Evolutionary conservation across 768 basidiomycete species (phyloP), one percentile per base, ranked within the genome.

Genomic region (Suillus paluster): DNA sequence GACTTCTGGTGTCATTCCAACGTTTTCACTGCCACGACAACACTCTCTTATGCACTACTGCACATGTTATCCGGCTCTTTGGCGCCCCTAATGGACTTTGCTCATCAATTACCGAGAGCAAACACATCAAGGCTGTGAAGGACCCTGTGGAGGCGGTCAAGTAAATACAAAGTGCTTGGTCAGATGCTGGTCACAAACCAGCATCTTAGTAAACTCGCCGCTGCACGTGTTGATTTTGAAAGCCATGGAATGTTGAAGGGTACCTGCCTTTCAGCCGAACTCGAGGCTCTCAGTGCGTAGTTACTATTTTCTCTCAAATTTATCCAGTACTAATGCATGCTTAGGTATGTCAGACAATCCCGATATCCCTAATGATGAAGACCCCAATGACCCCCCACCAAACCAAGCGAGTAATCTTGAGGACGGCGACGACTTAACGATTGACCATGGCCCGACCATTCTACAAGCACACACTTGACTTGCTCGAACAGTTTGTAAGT

Each of bases 111-210:
- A 67, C 63, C 0, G 60, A 67, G 23, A 59, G 50, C 4, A 67
- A 66, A 25, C 65, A 67, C 11, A 67, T 67, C 33, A 66, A 66
- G 9, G 64, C 74, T 23, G 71, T 78, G 30, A 79, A 79, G 62
- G 50, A 61, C 7, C 58, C 63, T n/a, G 0, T 67, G 66, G 66
- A 12, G 62, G 33, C 14, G 45, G 0, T 66, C 63, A 4, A 67
- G 39, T 27, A 17, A n/a, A 2, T 64, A 53, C 34, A 17, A 60
- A 9, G 62, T 59, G 0, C 50, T 67, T 8, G 48, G 57, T 10
- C 66, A 67, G 50, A 67, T 67, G 59, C 41, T 67, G 5, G 3
- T 70, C 15, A 75, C 72, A 0, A 77, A 73, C 56, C 68, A 69
- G 42, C 57, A 68, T 2, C 60, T 72, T 1, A 59, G 64, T 34